These are phyloP conservation scores for Coemansia sp. DNA, from an alignment of 192 early-diverging fungal species.

Conservation along the genomic window DNA sequence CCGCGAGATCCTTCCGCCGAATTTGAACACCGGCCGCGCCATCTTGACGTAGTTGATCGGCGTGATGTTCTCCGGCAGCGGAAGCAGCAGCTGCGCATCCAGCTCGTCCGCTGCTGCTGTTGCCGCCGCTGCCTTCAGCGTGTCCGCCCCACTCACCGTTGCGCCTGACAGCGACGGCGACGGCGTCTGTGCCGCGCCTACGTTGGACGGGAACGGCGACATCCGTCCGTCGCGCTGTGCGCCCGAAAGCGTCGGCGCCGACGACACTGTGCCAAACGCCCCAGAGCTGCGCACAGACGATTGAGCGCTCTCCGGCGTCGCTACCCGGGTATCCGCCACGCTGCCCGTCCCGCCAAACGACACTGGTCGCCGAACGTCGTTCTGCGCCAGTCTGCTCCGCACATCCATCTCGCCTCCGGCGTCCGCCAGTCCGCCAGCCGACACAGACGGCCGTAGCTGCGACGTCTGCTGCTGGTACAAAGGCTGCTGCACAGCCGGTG, in stretches of 20 bases:
- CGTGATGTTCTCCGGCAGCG: slow-evolving; percentile 40
- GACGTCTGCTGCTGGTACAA: not conserved
- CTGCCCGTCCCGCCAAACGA: slow-evolving; percentile 33
- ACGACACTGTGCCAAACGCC: slow-evolving; percentile 39
- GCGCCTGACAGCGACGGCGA: slow-evolving; percentile 1
- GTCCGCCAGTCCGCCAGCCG: not conserved
- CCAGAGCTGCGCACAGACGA: slow-evolving; percentile 19
- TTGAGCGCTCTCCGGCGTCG: slow-evolving; percentile 9
- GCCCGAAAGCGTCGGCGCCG: slow-evolving; percentile 38
- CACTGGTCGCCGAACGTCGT: slow-evolving; percentile 16
- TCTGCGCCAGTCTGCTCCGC: not conserved
- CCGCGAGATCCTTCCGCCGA: slow-evolving; percentile 45
- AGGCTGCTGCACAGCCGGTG: slow-evolving; percentile 2
- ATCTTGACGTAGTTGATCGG: slow-evolving; percentile 54
- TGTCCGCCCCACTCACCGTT: slow-evolving; percentile 4
- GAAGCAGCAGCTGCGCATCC: slow-evolving; percentile 27
- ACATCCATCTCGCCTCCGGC: not conserved
- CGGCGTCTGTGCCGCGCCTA: slow-evolving; percentile 28
- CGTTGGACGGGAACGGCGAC: slow-evolving; percentile 53
- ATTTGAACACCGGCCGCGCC: slow-evolving; percentile 50
- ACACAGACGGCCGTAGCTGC: slow-evolving; percentile 1
- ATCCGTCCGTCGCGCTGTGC: slow-evolving; percentile 36
- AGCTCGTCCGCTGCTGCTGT: slow-evolving; percentile 17
- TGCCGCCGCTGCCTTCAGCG: slow-evolving; percentile 5
- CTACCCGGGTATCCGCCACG: not conserved